Evolutionary conservation across 2,329 filamentous ascomycete species (phyloP).

Genomic region (Aspergillus tamarii): DNA sequence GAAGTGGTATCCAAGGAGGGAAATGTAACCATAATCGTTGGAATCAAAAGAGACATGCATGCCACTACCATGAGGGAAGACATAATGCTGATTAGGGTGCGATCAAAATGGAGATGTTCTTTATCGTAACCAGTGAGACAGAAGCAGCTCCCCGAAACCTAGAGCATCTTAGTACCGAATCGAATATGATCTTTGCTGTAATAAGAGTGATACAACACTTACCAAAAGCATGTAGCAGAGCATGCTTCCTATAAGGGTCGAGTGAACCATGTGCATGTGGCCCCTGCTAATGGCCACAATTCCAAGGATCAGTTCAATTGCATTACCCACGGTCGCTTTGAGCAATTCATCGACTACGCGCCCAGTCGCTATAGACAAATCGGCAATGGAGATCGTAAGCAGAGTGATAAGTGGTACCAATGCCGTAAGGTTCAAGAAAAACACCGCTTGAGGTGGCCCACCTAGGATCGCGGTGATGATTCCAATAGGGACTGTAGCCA

Average conservation of each 20-base stretch:
- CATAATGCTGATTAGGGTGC: conserved; percentile 23
- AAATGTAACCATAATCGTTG: conserved; percentile 23
- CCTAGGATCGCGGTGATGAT: conserved; percentile 68
- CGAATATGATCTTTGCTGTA: background rate
- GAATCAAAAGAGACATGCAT: conserved; percentile 22
- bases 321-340: conserved; percentile 84
- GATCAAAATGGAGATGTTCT: conserved; percentile 23
- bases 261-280: conserved; percentile 79
- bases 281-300: conserved; percentile 72
- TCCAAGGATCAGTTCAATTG: conserved; percentile 75
- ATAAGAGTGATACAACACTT: background rate
- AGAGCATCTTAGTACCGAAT: background rate
- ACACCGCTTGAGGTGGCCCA: conserved; percentile 62
- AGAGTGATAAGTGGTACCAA: conserved; percentile 80
- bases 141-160: conserved; percentile 21
- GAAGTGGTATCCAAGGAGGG: conserved; percentile 15
- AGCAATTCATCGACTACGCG: conserved; percentile 79
- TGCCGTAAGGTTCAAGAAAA: conserved; percentile 83
- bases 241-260: conserved; percentile 82
- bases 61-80: conserved; percentile 25
- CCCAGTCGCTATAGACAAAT: conserved; percentile 65
- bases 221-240: conserved; percentile 82
- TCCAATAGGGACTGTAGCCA: conserved; percentile 66
- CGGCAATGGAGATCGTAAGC: conserved; percentile 79
- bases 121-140: conserved; percentile 21